phyloP scores from a whole-genome alignment of 73 alveolate genomes.

The Paramecium tetraurelia region DNA sequence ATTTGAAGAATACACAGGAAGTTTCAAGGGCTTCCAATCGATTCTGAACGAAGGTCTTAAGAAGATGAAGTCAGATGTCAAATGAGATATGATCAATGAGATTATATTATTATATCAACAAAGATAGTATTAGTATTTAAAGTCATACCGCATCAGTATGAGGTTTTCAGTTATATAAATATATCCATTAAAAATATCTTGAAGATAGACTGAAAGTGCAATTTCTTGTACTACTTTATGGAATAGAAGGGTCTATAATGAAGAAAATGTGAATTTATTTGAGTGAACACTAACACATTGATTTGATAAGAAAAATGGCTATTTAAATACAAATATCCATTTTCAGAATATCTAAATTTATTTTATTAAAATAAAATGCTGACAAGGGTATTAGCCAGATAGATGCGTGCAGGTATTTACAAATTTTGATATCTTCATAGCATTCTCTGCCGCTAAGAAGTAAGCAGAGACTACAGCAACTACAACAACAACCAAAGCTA shows the following conservation, averaged over 20 bases:
- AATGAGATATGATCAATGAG: not conserved
- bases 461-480: constrained; percentile 31
- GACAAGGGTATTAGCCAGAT: constrained; percentile 30
- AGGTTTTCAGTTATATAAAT: not conserved
- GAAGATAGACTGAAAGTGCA: not conserved
- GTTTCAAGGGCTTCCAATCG: not conserved
- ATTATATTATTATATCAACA: not conserved
- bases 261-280: not conserved
- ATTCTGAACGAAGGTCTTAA: constrained; percentile 4
- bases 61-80: constrained; percentile 4
- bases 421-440: not conserved
- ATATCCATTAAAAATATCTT: not conserved
- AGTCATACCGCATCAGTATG: not conserved
- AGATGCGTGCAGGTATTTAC: constrained; percentile 30
- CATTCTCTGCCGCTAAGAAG: constrained; percentile 55
- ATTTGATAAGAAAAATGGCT: not conserved
- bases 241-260: not conserved
- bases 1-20: constrained; percentile 1
- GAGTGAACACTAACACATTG: not conserved
- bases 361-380: not conserved
- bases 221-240: not conserved
- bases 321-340: not conserved
- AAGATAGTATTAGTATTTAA: not conserved
- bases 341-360: not conserved
- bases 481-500: not conserved